Evolutionary conservation across 306 rosid species (phyloP).

Genomic region (Ormosia semicastrata): DNA sequence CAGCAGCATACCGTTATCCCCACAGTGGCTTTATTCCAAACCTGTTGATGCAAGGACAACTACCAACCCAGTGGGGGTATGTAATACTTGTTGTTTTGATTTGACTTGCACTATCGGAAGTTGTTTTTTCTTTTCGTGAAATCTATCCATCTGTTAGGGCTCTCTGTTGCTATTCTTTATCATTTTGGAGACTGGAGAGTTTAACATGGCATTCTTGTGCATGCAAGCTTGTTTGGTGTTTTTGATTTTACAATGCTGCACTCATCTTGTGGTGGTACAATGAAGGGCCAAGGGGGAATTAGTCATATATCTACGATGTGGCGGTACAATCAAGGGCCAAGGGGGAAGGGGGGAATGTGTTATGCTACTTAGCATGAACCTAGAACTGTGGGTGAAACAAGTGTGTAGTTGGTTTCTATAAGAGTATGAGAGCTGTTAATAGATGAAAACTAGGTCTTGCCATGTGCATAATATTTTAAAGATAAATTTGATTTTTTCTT

Average conservation of each 20-base stretch:
- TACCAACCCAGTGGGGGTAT: conserved; percentile 49
- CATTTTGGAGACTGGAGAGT: neutral
- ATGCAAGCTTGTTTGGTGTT: neutral
- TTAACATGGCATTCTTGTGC: neutral
- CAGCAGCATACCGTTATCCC: conserved; percentile 66
- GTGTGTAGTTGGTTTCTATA: neutral
- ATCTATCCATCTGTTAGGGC: neutral
- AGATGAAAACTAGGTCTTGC: neutral
- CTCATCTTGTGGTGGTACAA: neutral
- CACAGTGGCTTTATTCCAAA: conserved; percentile 76
- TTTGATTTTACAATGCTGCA: neutral
- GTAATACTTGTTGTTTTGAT: conserved; percentile 6
- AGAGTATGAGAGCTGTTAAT: neutral
- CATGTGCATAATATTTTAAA: neutral
- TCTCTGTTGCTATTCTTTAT: neutral
- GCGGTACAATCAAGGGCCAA: neutral
- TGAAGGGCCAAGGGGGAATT: neutral
- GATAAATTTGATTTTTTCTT: neutral
- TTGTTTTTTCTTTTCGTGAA: neutral
- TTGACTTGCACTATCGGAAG: neutral
- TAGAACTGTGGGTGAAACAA: neutral
- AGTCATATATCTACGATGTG: neutral
- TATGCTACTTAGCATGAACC: neutral
- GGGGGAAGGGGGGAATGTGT: neutral
- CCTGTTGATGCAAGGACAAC: conserved; percentile 55